These are phyloP conservation scores for Eruca vesicaria DNA, from an alignment of 441 rosid species.

Conservation along the genomic window DNA sequence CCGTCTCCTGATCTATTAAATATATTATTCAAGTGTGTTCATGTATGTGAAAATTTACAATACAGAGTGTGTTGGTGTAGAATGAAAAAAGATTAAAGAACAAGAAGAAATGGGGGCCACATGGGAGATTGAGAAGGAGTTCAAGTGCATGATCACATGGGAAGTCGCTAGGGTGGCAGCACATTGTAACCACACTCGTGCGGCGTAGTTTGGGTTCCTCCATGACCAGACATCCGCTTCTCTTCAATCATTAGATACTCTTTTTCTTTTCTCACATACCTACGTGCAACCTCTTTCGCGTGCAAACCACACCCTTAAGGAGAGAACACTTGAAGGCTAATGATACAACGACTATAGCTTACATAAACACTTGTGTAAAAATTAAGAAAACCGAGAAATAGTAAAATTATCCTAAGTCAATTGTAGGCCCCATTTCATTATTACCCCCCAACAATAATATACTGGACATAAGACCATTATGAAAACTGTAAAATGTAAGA, in stretches of 20 bases:
- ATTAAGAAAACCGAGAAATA: neutral
- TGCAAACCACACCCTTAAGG: slow-evolving; percentile 2
- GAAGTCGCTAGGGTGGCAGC: slow-evolving; percentile 21
- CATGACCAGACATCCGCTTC: slow-evolving; percentile 34
- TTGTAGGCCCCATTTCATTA: neutral
- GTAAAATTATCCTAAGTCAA: neutral
- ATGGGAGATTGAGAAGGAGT: slow-evolving; percentile 15
- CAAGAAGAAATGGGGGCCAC: slow-evolving; percentile 16
- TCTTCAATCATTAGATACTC: slow-evolving; percentile 37
- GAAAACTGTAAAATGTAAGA: neutral
- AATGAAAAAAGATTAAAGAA: neutral
- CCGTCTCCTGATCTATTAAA: neutral
- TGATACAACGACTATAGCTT: neutral
- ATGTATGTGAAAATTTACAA: neutral
- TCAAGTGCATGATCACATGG: slow-evolving; percentile 25
- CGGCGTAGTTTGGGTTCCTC: slow-evolving; percentile 37
- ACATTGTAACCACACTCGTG: slow-evolving; percentile 34
- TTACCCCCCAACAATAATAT: neutral
- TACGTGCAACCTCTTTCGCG: slow-evolving; percentile 16
- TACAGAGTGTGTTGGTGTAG: neutral
- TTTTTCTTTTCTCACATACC: neutral
- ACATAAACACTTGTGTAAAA: neutral
- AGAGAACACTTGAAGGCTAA: neutral
- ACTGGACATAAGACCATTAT: neutral
- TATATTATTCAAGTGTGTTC: neutral